Base-by-base conservation (phyloP, 768 basidiomycete species). In the Collybia sordida region DNA sequence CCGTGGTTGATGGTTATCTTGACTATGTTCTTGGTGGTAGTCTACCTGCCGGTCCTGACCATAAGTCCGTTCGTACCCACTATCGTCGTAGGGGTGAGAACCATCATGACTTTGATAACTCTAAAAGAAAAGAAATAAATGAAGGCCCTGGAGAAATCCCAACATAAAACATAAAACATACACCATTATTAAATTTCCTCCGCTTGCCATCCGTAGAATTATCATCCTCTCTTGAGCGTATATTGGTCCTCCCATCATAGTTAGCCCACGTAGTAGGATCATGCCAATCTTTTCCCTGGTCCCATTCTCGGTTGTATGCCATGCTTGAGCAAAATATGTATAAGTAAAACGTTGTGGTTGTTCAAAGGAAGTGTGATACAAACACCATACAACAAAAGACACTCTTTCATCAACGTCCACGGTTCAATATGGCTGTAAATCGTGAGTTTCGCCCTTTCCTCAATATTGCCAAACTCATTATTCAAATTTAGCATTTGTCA, bases 261-360 rank as follows among this genome's bases (percentile, higher is more conserved):
- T 67, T 65, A 74, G 79, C 80, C 42, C 72, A 61, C 25, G 64
- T 58, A 57, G 65, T 59, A 40, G 85, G 79, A 51, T 68, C 60
- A 81, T 82, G 84, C 41, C 65, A 24, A 40, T 83, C 79, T 68
- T 90, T 91, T 45, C 88, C 90, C 66, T 78, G 79, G 72, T 91
- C 89, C 90, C 91, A 92, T 74, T 92, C 89, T 56, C 91, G 83
- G 69, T 87, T 87, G 69, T 86, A 81, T 43, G 86, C 77, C 88
- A 90, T 88, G 67, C 39, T 42, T 17, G 31, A 44, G 41, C 50
- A 40, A 41, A 31, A 14, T 4, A 31, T 3, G 31, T 31, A 14
- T 12, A 31, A 31, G 11, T 12, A 31, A 31, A 11, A n/a, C 11
- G 52, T 53, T 54, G 58, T 62, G 60, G 65, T 64, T 49, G 59